These are phyloP conservation scores for Fusarium subtropicale DNA, from an alignment of 2,329 filamentous ascomycete genomes.

Conservation along the genomic window DNA sequence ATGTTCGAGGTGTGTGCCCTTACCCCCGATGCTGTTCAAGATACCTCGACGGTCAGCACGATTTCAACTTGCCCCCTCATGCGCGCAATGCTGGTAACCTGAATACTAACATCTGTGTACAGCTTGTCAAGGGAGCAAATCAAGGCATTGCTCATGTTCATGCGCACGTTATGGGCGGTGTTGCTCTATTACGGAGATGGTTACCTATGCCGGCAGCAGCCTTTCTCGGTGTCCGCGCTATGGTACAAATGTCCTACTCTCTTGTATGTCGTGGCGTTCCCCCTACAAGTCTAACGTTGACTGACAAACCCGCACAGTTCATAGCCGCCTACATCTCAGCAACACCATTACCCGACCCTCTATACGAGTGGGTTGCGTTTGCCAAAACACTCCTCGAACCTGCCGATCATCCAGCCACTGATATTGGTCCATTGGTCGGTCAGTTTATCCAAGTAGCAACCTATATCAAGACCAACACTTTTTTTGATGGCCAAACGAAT, in stretches of 20 bases:
- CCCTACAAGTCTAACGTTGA: not conserved
- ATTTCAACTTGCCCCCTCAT: slow-evolving; percentile 13
- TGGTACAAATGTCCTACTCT: slow-evolving; percentile 67
- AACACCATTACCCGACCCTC: slow-evolving; percentile 54
- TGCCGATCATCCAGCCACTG: slow-evolving; percentile 54
- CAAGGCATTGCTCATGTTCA: slow-evolving; percentile 63
- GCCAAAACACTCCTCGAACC: slow-evolving; percentile 52
- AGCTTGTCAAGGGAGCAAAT: slow-evolving; percentile 61
- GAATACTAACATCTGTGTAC: slow-evolving; percentile 32
- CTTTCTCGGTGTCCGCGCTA: slow-evolving; percentile 61
- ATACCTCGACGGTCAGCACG: slow-evolving; percentile 25
- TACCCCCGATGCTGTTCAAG: slow-evolving; percentile 9
- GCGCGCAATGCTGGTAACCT: not conserved
- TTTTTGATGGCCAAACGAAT: slow-evolving; percentile 54
- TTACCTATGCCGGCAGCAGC: slow-evolving; percentile 54
- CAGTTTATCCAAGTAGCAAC: slow-evolving; percentile 56
- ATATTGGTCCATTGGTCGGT: slow-evolving; percentile 56
- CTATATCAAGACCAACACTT: slow-evolving; percentile 49
- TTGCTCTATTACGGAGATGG: slow-evolving; percentile 65
- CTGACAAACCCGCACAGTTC: slow-evolving; percentile 51
- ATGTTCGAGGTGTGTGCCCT: slow-evolving; percentile 67
- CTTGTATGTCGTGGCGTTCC: slow-evolving; percentile 56
- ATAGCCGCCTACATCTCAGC: slow-evolving; percentile 58
- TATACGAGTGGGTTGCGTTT: slow-evolving; percentile 59
- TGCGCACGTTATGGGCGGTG: slow-evolving; percentile 69